phyloP scores from a whole-genome alignment of 2,329 filamentous ascomycete genomes.

The Orbilia blumenaviensis region DNA sequence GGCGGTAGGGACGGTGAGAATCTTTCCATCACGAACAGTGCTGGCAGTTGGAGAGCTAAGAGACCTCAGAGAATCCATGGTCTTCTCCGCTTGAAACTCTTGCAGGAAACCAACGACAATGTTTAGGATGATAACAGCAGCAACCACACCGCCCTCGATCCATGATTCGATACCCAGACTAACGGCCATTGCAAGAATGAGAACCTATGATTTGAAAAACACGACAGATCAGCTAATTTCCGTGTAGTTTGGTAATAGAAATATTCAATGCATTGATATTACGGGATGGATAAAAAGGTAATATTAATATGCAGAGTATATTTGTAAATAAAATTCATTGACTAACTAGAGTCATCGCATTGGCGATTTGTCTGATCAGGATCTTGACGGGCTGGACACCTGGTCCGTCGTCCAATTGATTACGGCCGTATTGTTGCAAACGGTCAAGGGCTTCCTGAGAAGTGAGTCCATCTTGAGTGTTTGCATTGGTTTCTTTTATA shows the following conservation, averaged over 20 bases:
- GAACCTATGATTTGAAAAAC: conserved; percentile 58
- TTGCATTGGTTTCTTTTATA: conserved; percentile 69
- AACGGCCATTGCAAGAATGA: conserved; percentile 69
- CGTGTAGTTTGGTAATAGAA: background rate
- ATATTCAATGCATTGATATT: background rate
- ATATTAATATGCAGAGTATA: background rate
- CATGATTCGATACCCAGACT: conserved; percentile 69
- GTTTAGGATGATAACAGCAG: conserved; percentile 69
- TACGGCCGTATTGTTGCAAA: conserved; percentile 70
- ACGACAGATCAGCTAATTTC: conserved; percentile 27
- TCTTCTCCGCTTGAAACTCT: conserved; percentile 67
- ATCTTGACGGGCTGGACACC: conserved; percentile 76
- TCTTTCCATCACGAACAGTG: conserved; percentile 66
- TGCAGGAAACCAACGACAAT: conserved; percentile 69
- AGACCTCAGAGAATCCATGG: conserved; percentile 66
- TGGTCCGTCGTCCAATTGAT: conserved; percentile 75
- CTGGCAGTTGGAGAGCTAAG: conserved; percentile 66
- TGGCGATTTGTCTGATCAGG: conserved; percentile 75
- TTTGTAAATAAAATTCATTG: background rate
- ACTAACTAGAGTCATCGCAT: conserved; percentile 74
- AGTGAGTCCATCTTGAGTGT: conserved; percentile 73
- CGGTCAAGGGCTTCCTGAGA: conserved; percentile 69
- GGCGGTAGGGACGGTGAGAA: conserved; percentile 65
- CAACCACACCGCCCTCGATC: conserved; percentile 70
- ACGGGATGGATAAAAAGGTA: background rate